A percentile compares a stretch with the other conserved stretches of the same genome.
These are phyloP conservation scores for Cordyceps cateniannulata DNA, from an alignment of 2,329 filamentous ascomycete genomes.

Conservation along the genomic window DNA sequence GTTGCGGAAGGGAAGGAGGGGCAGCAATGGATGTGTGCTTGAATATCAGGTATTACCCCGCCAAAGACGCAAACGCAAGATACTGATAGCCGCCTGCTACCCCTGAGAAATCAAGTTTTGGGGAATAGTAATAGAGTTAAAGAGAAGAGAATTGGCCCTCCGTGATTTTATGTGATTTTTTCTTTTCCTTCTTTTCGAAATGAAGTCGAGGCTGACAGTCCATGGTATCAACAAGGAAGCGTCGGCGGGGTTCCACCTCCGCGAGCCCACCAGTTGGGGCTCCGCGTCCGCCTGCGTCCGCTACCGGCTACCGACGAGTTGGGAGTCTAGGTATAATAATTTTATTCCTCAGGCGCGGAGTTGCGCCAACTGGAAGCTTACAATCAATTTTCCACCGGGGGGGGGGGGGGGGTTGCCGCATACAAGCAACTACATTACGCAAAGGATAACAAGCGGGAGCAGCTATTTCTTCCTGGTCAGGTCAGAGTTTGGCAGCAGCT, in stretches of 20 bases:
- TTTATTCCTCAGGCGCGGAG: neutral
- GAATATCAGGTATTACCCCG: neutral
- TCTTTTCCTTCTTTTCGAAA: no score
- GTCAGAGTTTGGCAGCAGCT: no score
- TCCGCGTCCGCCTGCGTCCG: neutral
- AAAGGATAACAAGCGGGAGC: no score
- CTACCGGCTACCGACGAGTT: no score
- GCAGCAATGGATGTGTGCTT: neutral
- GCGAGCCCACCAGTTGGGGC: conserved; percentile 8
- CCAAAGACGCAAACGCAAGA: neutral
- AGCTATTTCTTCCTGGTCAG: no score
- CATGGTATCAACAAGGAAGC: neutral
- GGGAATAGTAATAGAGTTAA: no score
- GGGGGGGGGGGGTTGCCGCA: no score
- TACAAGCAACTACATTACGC: no score
- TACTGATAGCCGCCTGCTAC: no score
- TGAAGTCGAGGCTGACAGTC: neutral
- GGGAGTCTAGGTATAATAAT: neutral
- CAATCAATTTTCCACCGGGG: neutral
- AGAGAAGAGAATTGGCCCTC: no score
- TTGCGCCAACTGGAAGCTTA: neutral
- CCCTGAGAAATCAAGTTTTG: no score
- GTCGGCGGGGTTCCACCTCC: conserved; percentile 19
- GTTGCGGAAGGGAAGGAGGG: neutral
- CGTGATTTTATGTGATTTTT: neutral